Conservation (phyloP, 352 stramenopile species). For the Thalassiosira livingstoniorum region DNA sequence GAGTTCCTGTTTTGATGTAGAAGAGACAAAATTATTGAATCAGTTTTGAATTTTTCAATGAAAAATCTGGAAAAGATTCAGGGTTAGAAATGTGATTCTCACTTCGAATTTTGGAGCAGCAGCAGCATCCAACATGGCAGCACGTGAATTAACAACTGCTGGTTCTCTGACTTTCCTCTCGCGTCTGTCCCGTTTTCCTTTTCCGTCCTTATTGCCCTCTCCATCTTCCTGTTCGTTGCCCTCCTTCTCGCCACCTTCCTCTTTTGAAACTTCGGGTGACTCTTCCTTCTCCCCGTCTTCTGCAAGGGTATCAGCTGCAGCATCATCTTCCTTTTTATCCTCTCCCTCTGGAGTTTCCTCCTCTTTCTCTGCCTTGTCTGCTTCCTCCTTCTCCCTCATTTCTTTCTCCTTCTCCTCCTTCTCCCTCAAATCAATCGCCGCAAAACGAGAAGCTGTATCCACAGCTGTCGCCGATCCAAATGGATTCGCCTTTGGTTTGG, state of each 20-base stretch:
- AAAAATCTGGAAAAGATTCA: conserved; percentile 4
- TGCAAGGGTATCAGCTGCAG: not conserved
- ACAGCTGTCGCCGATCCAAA: conserved; percentile 31
- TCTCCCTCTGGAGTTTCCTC: not conserved
- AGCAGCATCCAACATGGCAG: conserved; percentile 64
- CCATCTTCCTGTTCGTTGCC: conserved; percentile 28
- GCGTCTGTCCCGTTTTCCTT: conserved; percentile 24
- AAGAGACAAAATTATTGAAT: not conserved
- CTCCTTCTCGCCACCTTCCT: conserved; percentile 11
- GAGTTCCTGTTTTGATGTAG: not conserved
- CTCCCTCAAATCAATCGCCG: conserved; percentile 14
- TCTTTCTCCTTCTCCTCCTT: conserved; percentile 6
- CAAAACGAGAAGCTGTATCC: conserved; percentile 25
- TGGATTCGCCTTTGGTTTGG: conserved; percentile 28
- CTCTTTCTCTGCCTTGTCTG: not conserved
- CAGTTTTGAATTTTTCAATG: conserved; percentile 12
- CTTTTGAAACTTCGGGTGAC: not conserved
- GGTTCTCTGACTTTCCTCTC: conserved; percentile 60
- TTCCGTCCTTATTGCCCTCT: conserved; percentile 26
- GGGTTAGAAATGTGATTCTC: conserved; percentile 17
- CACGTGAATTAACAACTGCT: conserved; percentile 73
- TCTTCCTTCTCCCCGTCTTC: not conserved
- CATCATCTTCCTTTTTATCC: not conserved
- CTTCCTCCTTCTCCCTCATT: not conserved
- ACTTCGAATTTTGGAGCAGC: conserved; percentile 59